Evolutionary conservation across 2,329 filamentous ascomycete genomes (phyloP).

Genomic region (Cladosporium sp.): DNA sequence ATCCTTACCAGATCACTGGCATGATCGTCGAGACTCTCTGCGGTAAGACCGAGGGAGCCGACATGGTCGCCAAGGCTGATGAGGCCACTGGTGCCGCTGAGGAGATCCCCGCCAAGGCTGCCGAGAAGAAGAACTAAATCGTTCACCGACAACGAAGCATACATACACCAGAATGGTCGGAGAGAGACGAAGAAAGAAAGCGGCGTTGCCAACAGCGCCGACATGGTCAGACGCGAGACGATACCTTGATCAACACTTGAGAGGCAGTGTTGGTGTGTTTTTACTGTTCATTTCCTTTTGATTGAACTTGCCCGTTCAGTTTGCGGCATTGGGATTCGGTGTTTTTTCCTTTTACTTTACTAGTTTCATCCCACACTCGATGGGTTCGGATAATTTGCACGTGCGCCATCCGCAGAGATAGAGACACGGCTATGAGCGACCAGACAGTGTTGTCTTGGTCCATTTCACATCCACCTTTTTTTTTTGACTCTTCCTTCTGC

Average conservation of each 20-base stretch:
- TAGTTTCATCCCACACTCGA: neutral
- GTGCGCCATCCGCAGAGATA: too few species aligned
- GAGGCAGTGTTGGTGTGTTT: slow-evolving; percentile 3
- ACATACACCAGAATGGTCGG: neutral
- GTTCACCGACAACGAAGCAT: neutral
- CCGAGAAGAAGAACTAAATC: slow-evolving; percentile 12
- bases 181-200: slow-evolving; percentile 3
- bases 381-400: neutral
- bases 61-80: slow-evolving; percentile 39
- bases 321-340: slow-evolving; percentile 12
- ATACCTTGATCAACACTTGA: slow-evolving; percentile 10
- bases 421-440: too few species aligned
- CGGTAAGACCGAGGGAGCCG: slow-evolving; percentile 46
- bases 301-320: slow-evolving; percentile 5
- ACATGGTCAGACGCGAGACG: slow-evolving; percentile 8
- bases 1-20: slow-evolving; percentile 79
- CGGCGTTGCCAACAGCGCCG: neutral
- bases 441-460: too few species aligned
- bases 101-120: slow-evolving; percentile 15
- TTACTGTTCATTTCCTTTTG: neutral
- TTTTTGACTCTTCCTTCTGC: too few species aligned
- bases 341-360: slow-evolving; percentile 5
- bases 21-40: slow-evolving; percentile 69
- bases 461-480: too few species aligned
- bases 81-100: slow-evolving; percentile 31